Evolutionary conservation across 2,329 filamentous ascomycete genomes (phyloP), one percentile per base, ranked within the genome.

Genomic region (Atkinsonella hypoxylon): DNA sequence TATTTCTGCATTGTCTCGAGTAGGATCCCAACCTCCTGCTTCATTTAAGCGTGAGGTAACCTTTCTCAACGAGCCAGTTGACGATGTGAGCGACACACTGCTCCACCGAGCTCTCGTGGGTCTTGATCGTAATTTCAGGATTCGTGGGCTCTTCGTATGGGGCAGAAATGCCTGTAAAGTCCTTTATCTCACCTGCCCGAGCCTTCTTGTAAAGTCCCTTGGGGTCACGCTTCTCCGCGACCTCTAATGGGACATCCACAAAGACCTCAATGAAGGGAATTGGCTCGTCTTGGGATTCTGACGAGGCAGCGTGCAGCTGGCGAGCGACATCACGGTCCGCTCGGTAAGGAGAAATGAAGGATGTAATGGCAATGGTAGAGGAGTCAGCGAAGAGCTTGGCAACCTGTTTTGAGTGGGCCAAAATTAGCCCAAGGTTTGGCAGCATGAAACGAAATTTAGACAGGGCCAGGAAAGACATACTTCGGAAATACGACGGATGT

Each of bases 171-270:
- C 93, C 93, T 1, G 93, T 98, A 67, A 98, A 98, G 59, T 97
- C 89, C 70, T 94, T 93, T 70, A 97, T 97, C 68, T 94, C 82
- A 43, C 93, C 93, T 48, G 87, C 84, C 43, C 91, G 77, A 12
- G 93, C 93, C 80, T 95, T 95, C 78, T 95, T 95, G 74, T 98
- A 98, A 54, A 97, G 73, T 5, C 91, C 93, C 81, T 98, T 98
- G 46, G 93, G 93, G 65, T 98, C 93, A 56, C 93, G 82, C 78
- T 91, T 77, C 79, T 97, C 91, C 38, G 93, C 91, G 43, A 93
- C 88, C 69, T 89, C 87, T 58, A 97, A 78, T 13, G 89, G 87
- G 12, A 97, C 82, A 68, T 98, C 89, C 56, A 98, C 84, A 64
- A 82, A 95, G 52, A 97, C 89, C 72, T 98, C 93, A 58, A 98